phyloP scores from a whole-genome alignment of 2,329 filamentous ascomycete species.

The Fusarium avenaceum region DNA sequence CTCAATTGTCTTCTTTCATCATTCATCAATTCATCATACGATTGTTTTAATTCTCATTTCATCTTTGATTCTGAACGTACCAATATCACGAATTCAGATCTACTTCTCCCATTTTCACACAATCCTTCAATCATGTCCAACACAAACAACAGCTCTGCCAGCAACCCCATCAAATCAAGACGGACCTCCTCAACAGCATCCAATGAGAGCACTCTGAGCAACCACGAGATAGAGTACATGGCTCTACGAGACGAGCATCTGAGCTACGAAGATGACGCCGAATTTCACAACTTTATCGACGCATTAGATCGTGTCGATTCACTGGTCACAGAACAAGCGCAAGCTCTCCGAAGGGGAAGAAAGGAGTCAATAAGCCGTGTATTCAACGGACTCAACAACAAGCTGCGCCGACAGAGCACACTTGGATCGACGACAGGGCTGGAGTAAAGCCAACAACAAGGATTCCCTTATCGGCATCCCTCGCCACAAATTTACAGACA shows the following conservation, averaged over 20 bases:
- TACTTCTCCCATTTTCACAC: constrained; percentile 1
- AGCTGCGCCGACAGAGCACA: constrained; percentile 37
- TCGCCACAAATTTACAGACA: constrained; percentile 3
- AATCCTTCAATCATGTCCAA: constrained; percentile 32
- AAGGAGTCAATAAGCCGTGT: constrained; percentile 41
- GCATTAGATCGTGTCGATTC: constrained; percentile 45
- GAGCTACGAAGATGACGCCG: constrained; percentile 45
- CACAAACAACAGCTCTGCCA: constrained; percentile 18
- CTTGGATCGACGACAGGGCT: constrained; percentile 16
- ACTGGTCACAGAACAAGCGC: constrained; percentile 38
- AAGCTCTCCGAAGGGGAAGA: constrained; percentile 21
- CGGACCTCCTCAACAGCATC: constrained; percentile 39
- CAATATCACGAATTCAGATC: constrained; percentile 5
- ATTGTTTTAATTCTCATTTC: constrained; percentile 13
- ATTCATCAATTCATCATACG: constrained; percentile 8
- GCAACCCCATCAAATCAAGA: constrained; percentile 32
- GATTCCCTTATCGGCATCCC: constrained; percentile 3
- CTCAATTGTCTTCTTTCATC: constrained; percentile 14
- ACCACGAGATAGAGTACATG: constrained; percentile 44
- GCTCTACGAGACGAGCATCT: constrained; percentile 44
- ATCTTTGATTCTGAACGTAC: neutral
- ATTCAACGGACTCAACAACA: constrained; percentile 30
- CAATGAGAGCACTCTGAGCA: constrained; percentile 39
- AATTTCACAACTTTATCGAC: constrained; percentile 48
- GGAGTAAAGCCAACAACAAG: constrained; percentile 14